Evolutionary conservation across 2,329 filamentous ascomycete genomes (phyloP).

Genomic region (Aspergillus eucalypticola): DNA sequence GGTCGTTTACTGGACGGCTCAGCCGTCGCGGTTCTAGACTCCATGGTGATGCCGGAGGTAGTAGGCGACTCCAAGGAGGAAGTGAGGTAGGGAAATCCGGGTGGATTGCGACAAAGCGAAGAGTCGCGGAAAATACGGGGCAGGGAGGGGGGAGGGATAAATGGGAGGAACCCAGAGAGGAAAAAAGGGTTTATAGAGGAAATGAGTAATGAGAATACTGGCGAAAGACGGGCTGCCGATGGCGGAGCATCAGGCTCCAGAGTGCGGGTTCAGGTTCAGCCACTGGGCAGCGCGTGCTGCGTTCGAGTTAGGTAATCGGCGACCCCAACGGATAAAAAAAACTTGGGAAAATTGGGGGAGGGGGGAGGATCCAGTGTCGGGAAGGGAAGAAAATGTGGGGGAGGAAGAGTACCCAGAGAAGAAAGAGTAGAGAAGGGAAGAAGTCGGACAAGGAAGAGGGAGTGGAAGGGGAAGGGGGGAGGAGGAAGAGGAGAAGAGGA

Average conservation of each 20-base stretch:
- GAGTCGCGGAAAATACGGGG: conserved; percentile 2
- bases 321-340: conserved; percentile 5
- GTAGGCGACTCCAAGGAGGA: not conserved
- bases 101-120: not conserved
- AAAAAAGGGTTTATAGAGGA: conserved; percentile 11
- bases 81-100: not conserved
- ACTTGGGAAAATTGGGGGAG: conserved; percentile 13
- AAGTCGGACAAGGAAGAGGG: conserved; percentile 11
- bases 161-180: not conserved
- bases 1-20: conserved; percentile 48
- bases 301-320: conserved; percentile 21
- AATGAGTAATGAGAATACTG: conserved; percentile 23
- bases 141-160: not conserved
- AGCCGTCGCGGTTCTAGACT: conserved; percentile 35
- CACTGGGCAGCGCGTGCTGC: conserved; percentile 17
- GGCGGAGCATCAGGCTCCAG: conserved; percentile 26
- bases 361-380: not conserved
- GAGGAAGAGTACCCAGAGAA: conserved; percentile 8
- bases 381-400: not conserved
- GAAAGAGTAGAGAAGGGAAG: conserved; percentile 11
- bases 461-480: conserved; percentile 7
- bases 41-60: conserved; percentile 29
- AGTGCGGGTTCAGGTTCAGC: conserved; percentile 22
- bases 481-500: conserved; percentile 13
- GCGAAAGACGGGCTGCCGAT: conserved; percentile 23